Evolutionary conservation across 208 protist species (phyloP).

Genomic region (Phytomonas sp.): DNA sequence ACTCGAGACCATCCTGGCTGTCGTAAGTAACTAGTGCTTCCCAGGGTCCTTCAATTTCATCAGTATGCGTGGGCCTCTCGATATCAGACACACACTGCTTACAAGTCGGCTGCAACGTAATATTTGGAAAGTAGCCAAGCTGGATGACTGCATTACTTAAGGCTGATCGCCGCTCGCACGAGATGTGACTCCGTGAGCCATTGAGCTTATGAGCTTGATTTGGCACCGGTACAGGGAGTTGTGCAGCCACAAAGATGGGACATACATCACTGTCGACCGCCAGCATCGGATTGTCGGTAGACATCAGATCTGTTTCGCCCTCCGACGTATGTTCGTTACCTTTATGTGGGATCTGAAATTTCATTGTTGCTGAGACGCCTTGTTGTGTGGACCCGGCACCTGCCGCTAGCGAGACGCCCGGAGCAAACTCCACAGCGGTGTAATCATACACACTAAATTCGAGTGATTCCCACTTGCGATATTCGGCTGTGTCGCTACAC

Average conservation of each 20-base stretch:
- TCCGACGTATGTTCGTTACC: neutral
- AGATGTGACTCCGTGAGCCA: constrained; percentile 72
- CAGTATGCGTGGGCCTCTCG: constrained; percentile 75
- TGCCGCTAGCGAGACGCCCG: constrained; percentile 44
- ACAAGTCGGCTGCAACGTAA: constrained; percentile 34
- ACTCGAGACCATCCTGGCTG: constrained; percentile 41
- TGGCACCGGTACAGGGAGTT: constrained; percentile 59
- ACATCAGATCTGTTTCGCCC: neutral
- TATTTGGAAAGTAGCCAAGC: constrained; percentile 81
- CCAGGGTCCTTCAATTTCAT: constrained; percentile 88
- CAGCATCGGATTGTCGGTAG: neutral
- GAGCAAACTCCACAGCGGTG: constrained; percentile 63
- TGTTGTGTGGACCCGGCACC: neutral
- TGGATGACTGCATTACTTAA: constrained; percentile 67
- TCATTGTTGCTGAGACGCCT: constrained; percentile 1
- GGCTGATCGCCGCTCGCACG: constrained; percentile 42
- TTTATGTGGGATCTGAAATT: neutral
- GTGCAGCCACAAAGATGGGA: constrained; percentile 30
- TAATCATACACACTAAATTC: constrained; percentile 61
- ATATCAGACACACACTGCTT: constrained; percentile 24
- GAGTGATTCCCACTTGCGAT: constrained; percentile 42
- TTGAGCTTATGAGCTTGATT: constrained; percentile 30
- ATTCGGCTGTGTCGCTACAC: constrained; percentile 54
- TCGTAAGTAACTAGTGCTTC: constrained; percentile 80
- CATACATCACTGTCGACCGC: neutral